Conservation (phyloP, 1,139 yeast species). For the Kodamaea sp. region DNA sequence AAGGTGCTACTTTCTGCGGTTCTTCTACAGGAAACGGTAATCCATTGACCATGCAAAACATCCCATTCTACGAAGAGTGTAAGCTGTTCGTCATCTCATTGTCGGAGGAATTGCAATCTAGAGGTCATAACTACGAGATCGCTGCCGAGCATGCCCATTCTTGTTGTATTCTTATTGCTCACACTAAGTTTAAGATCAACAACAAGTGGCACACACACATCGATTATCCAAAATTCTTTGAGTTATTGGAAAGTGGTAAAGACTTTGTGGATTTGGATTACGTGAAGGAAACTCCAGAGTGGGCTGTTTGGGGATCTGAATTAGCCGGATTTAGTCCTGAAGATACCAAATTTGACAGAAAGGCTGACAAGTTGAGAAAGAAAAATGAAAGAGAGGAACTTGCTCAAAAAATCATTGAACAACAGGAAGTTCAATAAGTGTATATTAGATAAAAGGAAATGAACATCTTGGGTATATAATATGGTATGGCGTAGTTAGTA, state of each 20-base stretch:
- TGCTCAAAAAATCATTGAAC: constrained; percentile 11
- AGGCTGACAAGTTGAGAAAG: constrained; percentile 60
- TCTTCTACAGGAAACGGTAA: constrained; percentile 78
- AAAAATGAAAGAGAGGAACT: constrained; percentile 40
- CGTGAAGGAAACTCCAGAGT: constrained; percentile 75
- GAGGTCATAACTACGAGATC: constrained; percentile 73
- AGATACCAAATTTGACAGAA: constrained; percentile 68
- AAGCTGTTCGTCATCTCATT: constrained; percentile 68
- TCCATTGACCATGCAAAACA: constrained; percentile 92
- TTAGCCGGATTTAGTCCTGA: constrained; percentile 90
- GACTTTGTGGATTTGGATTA: constrained; percentile 81
- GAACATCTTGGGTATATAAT: too few relatives aligned
- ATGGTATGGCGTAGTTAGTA: too few relatives aligned
- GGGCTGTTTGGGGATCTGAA: constrained; percentile 89
- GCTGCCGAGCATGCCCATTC: constrained; percentile 98
- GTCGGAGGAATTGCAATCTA: constrained; percentile 54
- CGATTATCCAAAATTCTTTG: constrained; percentile 76
- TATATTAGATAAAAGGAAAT: too few relatives aligned
- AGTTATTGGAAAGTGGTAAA: constrained; percentile 61
- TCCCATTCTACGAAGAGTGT: constrained; percentile 93
- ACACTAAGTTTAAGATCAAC: constrained; percentile 65
- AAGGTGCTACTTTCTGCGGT: constrained; percentile 95
- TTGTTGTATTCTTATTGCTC: constrained; percentile 86
- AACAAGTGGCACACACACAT: constrained; percentile 89
- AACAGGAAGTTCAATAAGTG: not conserved